A percentile compares a stretch with the other conserved stretches of the same genome.
These are phyloP conservation scores for Petunia secreta DNA, from an alignment of 257 asterid species.

Conservation along the genomic window DNA sequence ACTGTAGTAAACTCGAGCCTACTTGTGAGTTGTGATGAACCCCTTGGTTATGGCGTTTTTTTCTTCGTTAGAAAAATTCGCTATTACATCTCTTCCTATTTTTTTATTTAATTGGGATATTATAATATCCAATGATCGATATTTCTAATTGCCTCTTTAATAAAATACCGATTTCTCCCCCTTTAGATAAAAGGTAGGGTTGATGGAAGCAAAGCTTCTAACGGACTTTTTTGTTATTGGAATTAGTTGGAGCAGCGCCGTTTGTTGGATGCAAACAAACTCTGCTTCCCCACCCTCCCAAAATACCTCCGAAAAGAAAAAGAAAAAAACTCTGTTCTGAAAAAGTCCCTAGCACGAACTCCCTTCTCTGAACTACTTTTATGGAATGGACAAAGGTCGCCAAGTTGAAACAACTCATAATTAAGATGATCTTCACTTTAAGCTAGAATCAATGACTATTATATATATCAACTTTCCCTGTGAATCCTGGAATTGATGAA, in stretches of 20 bases:
- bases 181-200: not conserved
- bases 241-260: not conserved
- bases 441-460: not conserved
- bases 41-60: too few species aligned
- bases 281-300: not conserved
- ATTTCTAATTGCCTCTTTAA: not conserved
- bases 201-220: conserved; percentile 1
- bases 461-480: not conserved
- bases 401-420: not conserved
- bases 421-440: not conserved
- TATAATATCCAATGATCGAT: not conserved
- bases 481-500: not conserved
- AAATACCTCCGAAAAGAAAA: too few species aligned
- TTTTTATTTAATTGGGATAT: not conserved
- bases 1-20: too few species aligned
- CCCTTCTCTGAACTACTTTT: not conserved
- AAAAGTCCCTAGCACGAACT: not conserved
- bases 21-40: not conserved
- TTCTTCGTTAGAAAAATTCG: too few species aligned
- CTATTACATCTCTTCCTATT: not conserved
- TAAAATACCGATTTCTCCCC: not conserved
- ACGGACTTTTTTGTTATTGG: not conserved
- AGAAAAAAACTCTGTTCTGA: too few species aligned
- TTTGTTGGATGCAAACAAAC: not conserved
- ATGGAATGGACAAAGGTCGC: not conserved